Conservation (phyloP, 2,329 filamentous ascomycete species). For the Cytospora paraplurivora region DNA sequence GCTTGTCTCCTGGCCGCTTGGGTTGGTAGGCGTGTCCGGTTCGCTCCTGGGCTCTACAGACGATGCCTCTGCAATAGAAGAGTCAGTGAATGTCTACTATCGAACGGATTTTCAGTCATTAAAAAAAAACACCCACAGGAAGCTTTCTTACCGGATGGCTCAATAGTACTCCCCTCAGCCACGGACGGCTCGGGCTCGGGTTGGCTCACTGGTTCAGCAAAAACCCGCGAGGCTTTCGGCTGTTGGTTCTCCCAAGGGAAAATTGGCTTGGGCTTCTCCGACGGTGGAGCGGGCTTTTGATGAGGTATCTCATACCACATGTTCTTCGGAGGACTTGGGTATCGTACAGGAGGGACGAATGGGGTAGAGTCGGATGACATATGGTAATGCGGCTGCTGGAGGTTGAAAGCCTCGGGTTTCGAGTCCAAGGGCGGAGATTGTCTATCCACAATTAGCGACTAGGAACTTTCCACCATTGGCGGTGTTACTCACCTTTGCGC, state of each 20-base stretch:
- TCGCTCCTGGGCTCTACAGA: conserved; percentile 44
- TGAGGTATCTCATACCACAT: conserved; percentile 88
- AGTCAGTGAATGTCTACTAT: conserved; percentile 35
- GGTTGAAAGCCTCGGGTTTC: conserved; percentile 81
- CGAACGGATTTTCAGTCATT: conserved; percentile 24
- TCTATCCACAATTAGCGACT: conserved; percentile 44
- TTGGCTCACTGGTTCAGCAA: conserved; percentile 53
- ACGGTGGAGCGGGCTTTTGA: conserved; percentile 54
- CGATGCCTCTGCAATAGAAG: conserved; percentile 41
- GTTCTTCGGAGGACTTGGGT: conserved; percentile 80
- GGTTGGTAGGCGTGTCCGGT: conserved; percentile 51
- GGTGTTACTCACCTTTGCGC: conserved; percentile 51
- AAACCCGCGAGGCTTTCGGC: conserved; percentile 65
- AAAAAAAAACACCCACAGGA: no score
- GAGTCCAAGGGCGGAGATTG: conserved; percentile 66
- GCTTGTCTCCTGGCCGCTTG: conserved; percentile 48
- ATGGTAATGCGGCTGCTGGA: conserved; percentile 75
- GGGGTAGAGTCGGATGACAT: conserved; percentile 78
- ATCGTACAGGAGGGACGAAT: conserved; percentile 75
- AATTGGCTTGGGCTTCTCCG: conserved; percentile 65
- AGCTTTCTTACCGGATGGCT: conserved; percentile 34
- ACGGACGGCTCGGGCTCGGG: conserved; percentile 35
- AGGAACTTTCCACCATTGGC: not conserved
- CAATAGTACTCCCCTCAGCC: conserved; percentile 35
- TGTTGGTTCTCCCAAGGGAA: conserved; percentile 88